Evolutionary conservation across 1,139 yeast species (phyloP), one percentile per base, ranked within the genome.

Genomic region (Geotrichum citri-aurantii): DNA sequence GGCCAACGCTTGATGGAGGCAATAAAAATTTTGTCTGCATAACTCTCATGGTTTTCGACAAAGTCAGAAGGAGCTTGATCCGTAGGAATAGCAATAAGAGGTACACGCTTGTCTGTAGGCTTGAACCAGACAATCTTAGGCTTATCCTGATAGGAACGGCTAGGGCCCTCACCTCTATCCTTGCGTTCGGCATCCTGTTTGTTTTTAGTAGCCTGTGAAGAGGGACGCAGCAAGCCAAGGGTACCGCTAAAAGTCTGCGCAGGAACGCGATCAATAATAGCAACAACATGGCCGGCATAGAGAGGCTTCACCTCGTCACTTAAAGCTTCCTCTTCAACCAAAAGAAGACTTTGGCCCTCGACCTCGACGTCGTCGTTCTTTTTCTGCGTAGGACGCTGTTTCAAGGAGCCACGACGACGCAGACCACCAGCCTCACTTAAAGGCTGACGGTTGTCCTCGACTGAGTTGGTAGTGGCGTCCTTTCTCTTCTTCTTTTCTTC

Each of bases 1-100:
- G 99, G 99, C 99, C 99, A 93, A 74, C 99, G 86, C 72, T 93
- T 93, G 68, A 93, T 93, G 2, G 96, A 88, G 0, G 98, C 98
- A 63, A 93, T 95, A 70, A 93, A 93, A 57, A 91, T 77, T 67
- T 86, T 88, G 70, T 89, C 84, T 0, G 89, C 80, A 67, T 93
- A 93, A 57, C 79, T 80, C 60, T 88, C 96, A 65, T 91, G 96
- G 67, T 91, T 90, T 64, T 91, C 97, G 50, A 93, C 95, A 75
- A 93, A 92, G 72, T 93, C 98, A 62, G 82, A 83, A 44, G 99
- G 99, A 0, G 97, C 99, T 72, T 93, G 97, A 70, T 93, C 99
- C 1, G 98, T 93, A 50, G 99, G 99, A 65, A 93, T 93, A 14
- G 99, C 99, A 77, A 93, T 92, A 65, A 93, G 80, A 5, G 99